These are phyloP conservation scores for Cardamine resedifolia DNA, from an alignment of 345 rosid species.

Conservation along the genomic window DNA sequence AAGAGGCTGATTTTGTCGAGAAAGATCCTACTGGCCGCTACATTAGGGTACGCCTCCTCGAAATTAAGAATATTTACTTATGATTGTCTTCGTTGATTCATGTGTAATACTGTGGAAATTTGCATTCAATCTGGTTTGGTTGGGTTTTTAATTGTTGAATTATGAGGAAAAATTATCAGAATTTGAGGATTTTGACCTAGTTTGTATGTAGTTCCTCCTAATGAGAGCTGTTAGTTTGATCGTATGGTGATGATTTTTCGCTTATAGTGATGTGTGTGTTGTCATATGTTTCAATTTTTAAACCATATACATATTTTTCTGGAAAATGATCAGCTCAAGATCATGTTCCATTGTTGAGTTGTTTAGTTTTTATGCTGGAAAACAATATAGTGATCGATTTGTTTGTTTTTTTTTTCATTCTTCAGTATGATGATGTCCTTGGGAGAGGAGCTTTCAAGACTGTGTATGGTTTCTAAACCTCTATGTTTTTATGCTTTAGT, in stretches of 20 bases:
- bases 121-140: neutral
- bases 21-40: conserved; percentile 71
- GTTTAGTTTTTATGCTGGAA: neutral
- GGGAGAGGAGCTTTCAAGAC: conserved; percentile 98
- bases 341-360: neutral
- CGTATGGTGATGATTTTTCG: neutral
- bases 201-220: neutral
- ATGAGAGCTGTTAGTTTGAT: neutral
- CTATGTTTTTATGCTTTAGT: conserved; percentile 21
- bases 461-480: conserved; percentile 69
- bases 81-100: neutral
- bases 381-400: neutral
- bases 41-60: conserved; percentile 46
- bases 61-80: neutral
- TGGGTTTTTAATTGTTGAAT: neutral
- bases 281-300: neutral
- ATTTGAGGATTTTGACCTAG: neutral
- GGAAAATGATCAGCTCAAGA: neutral
- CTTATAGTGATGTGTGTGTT: neutral
- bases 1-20: conserved; percentile 52
- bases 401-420: conserved; percentile 24
- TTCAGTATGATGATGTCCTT: conserved; percentile 76
- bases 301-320: neutral
- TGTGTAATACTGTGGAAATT: neutral
- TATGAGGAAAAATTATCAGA: neutral